Evolutionary conservation across 345 rosid species (phyloP).

Genomic region (Carallia pectinifolia): DNA sequence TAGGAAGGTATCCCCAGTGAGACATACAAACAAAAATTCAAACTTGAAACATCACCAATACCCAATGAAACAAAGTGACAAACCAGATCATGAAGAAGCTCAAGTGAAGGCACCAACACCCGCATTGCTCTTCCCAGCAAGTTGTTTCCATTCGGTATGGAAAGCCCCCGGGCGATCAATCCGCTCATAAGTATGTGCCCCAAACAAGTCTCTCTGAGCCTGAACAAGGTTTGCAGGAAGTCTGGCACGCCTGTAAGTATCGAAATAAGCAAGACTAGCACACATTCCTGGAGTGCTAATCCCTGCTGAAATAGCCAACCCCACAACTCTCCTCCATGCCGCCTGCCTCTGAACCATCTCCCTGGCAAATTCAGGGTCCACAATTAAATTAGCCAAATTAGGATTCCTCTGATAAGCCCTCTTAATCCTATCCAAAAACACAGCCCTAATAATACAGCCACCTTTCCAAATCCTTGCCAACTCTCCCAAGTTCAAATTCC

Average conservation of each 20-base stretch:
- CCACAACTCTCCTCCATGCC: slow-evolving; percentile 98
- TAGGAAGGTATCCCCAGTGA: slow-evolving; percentile 15
- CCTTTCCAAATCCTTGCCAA: slow-evolving; percentile 98
- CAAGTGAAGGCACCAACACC: slow-evolving; percentile 55
- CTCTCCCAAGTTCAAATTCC: slow-evolving; percentile 89
- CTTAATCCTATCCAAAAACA: slow-evolving; percentile 96
- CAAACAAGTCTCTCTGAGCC: slow-evolving; percentile 97
- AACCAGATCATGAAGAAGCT: slow-evolving; percentile 23
- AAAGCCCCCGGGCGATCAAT: slow-evolving; percentile 70
- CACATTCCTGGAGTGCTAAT: slow-evolving; percentile 98
- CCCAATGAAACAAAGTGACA: slow-evolving; percentile 23
- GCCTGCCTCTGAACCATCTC: slow-evolving; percentile 99
- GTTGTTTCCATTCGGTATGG: slow-evolving; percentile 93
- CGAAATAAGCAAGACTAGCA: slow-evolving; percentile 90
- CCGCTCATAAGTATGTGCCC: slow-evolving; percentile 97
- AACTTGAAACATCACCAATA: slow-evolving; percentile 21
- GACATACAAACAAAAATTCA: slow-evolving; percentile 16
- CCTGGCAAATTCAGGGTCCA: slow-evolving; percentile 91
- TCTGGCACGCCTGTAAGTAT: slow-evolving; percentile 87
- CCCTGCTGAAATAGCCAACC: slow-evolving; percentile 83
- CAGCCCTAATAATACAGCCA: slow-evolving; percentile 92
- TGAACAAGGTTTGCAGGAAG: slow-evolving; percentile 90
- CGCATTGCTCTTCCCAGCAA: slow-evolving; percentile 52
- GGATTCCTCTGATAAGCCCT: slow-evolving; percentile 92
- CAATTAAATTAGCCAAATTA: slow-evolving; percentile 76